Base-by-base conservation (phyloP, 257 asterid genomes). In the Anisodus tanguticus region DNA sequence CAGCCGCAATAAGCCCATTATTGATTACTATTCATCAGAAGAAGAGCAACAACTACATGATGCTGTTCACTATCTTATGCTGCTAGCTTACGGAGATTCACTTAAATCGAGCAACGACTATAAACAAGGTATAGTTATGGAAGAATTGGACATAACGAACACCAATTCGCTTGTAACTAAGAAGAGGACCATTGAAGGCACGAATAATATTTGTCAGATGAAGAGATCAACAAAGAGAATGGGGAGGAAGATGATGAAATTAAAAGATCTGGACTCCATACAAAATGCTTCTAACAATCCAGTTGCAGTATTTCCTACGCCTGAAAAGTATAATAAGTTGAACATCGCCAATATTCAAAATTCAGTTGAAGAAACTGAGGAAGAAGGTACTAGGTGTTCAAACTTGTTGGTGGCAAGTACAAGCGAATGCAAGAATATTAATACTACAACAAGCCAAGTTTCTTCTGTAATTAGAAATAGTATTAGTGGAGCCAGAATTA, bases 61-160 rank as follows among this genome's bases (percentile, higher is more conserved):
- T 3, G 93, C 92, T 15, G 92, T 83, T 3, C 31, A 49, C 11
- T 84, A 76, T 39, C 93, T 93, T 2, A 54, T 93, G 89, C 86
- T 89, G 89, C 84, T 93, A 60, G 86, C 89, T 8, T 26, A 74
- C 3, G 91, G 89, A 45, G 54, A 47, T 64, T 54, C 63, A 6
- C 54, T 17, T 17, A 74, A 84, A 16, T 37, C 79, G 35, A 31
- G 35, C 35, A 31, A 31, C 2, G 35, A 1, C 35, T 31, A 31
- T 31, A 31, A 31, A 1, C 35, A 31, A 31, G 35, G 35, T 1
- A 22, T 22, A 22, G 26, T 22, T 22, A 22, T 22, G 26, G 26
- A 22, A 22, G 26, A 22, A 22, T 22, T 22, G 26, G 26, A 22
- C 26, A 22, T 22, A 22, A 31, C 71, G 68, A 54, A 51, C 1